These are phyloP conservation scores for Fraxinus quadrangulata DNA, from an alignment of 257 asterid genomes.

Conservation along the genomic window DNA sequence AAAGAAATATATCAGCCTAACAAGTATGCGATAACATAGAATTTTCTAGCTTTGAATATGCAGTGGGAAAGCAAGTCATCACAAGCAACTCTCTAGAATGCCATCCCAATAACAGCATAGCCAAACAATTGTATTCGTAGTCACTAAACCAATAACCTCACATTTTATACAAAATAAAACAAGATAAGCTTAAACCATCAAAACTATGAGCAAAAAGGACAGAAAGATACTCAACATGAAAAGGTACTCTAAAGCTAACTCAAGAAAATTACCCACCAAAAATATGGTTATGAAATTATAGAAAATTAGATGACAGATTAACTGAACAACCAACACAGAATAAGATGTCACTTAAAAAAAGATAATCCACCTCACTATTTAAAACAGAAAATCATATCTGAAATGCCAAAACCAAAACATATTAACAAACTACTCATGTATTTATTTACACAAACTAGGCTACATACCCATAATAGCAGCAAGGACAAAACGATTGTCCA, in stretches of 20 bases:
- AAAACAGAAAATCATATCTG: background rate
- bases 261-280: constrained; percentile 3
- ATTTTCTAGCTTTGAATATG: constrained; percentile 21
- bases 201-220: constrained; percentile 6
- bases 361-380: constrained; percentile 17
- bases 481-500: constrained; percentile 97
- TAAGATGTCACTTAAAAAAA: background rate
- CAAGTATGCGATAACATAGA: background rate
- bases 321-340: background rate
- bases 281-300: constrained; percentile 5
- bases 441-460: constrained; percentile 23
- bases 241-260: constrained; percentile 1
- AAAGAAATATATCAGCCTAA: background rate
- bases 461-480: constrained; percentile 98
- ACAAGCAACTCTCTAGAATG: constrained; percentile 18
- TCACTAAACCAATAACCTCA: background rate
- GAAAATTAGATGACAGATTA: background rate
- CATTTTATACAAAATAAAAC: constrained; percentile 8
- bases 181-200: constrained; percentile 7
- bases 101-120: constrained; percentile 6
- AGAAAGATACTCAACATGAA: background rate
- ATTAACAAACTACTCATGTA: background rate
- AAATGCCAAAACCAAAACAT: constrained; percentile 6
- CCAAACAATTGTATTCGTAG: background rate
- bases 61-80: constrained; percentile 20